Percentiles rank a stretch among this genome's conserved stretches.
Evolutionary conservation across 1,284 basidiomycete genomes (phyloP).

Genomic region (Rhodotorula sp.): DNA sequence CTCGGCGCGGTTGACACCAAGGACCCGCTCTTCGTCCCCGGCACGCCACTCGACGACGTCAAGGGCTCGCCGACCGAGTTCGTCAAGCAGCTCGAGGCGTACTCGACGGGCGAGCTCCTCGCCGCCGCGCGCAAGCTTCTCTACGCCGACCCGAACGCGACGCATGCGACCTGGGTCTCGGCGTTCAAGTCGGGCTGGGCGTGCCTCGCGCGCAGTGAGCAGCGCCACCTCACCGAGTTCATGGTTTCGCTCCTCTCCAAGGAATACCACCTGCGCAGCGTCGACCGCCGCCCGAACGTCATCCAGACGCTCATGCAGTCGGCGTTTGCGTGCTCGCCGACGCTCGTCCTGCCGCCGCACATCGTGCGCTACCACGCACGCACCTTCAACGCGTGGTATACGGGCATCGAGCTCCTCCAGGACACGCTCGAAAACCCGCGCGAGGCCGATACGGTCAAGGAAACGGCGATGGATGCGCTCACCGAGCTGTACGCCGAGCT

Average conservation of each 20-base stretch:
- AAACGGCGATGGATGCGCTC: constrained; percentile 85
- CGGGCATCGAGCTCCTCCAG: constrained; percentile 84
- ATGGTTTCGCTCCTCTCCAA: constrained; percentile 89
- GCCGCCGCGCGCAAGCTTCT: constrained; percentile 79
- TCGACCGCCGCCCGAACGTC: constrained; percentile 89
- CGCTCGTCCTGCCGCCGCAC: constrained; percentile 88
- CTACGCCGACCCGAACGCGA: constrained; percentile 73
- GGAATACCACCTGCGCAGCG: constrained; percentile 89
- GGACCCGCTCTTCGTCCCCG: constrained; percentile 48
- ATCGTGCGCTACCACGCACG: constrained; percentile 96
- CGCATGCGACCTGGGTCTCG: constrained; percentile 86
- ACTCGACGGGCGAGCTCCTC: constrained; percentile 59
- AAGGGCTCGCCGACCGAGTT: constrained; percentile 28
- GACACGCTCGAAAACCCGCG: constrained; percentile 64
- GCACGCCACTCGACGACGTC: constrained; percentile 1
- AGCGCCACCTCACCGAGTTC: constrained; percentile 83
- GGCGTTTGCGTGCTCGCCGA: constrained; percentile 78
- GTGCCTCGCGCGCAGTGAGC: constrained; percentile 80
- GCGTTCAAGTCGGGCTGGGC: constrained; percentile 89
- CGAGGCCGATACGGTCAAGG: constrained; percentile 78
- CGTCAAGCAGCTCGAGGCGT: constrained; percentile 36
- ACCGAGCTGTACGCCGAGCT: constrained; percentile 95
- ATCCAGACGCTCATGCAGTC: constrained; percentile 88
- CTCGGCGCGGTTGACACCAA: constrained; percentile 79
- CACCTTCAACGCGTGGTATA: constrained; percentile 94